phyloP scores from a whole-genome alignment of 2,329 filamentous ascomycete species.

The Alternaria sp. region DNA sequence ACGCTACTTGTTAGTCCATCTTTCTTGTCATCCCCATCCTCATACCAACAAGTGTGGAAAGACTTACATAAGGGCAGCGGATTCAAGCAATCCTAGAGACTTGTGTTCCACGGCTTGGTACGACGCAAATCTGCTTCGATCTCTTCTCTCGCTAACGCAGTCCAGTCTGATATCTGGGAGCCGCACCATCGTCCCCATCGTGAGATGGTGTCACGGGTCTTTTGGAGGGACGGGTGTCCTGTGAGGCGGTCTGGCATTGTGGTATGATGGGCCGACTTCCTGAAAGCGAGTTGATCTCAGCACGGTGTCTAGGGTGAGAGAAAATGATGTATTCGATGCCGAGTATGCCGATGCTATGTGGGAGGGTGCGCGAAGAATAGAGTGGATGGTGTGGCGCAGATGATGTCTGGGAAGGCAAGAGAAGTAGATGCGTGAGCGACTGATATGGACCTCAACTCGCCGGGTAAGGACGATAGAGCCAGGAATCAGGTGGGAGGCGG shows the following conservation, averaged over 20 bases:
- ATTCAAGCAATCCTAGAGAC: conserved; percentile 3
- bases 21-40: background rate
- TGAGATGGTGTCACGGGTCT: background rate
- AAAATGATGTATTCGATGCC: background rate
- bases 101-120: conserved; percentile 1
- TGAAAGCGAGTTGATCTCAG: background rate
- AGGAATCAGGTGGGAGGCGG: background rate
- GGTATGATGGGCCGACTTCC: background rate
- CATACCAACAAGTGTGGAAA: background rate
- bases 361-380: background rate
- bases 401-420: background rate
- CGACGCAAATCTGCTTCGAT: background rate
- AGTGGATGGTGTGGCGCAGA: background rate
- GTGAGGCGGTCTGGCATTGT: background rate
- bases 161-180: background rate
- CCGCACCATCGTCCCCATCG: background rate
- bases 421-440: background rate
- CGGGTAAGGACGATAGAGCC: background rate
- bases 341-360: background rate
- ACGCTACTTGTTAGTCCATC: background rate
- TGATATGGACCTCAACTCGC: background rate
- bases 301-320: too few species aligned
- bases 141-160: background rate
- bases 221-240: background rate
- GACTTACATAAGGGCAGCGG: conserved; percentile 4